These are phyloP conservation scores for Globisporangium acanthophoron DNA, from an alignment of 352 stramenopile species.

Conservation along the genomic window DNA sequence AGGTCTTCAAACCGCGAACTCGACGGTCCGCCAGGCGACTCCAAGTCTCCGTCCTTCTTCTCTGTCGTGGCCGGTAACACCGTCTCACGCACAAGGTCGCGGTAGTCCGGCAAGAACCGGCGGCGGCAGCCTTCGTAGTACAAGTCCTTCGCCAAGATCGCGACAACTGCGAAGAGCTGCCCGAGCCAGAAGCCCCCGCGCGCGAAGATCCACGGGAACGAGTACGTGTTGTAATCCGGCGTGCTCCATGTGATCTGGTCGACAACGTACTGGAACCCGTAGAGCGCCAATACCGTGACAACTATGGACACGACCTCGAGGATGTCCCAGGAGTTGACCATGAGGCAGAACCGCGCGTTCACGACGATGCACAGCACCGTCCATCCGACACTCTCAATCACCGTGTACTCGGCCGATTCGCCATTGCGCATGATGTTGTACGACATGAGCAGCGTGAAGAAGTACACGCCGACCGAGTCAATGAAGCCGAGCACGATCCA, in stretches of 20 bases:
- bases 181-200: conserved; percentile 66
- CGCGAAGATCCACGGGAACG: conserved; percentile 75
- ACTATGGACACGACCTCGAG: conserved; percentile 51
- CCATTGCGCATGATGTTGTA: conserved; percentile 64
- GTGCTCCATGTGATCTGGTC: conserved; percentile 54
- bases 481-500: conserved; percentile 76
- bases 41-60: neutral
- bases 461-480: conserved; percentile 73
- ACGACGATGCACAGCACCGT: conserved; percentile 76
- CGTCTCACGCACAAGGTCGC: conserved; percentile 70
- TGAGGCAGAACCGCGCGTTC: conserved; percentile 67
- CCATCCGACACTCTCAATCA: conserved; percentile 63
- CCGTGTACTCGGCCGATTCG: conserved; percentile 49
- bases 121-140: conserved; percentile 60
- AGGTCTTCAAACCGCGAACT: conserved; percentile 28
- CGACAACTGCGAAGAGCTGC: conserved; percentile 63
- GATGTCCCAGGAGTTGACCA: conserved; percentile 79
- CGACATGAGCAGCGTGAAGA: conserved; percentile 34
- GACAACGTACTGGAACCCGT: conserved; percentile 61
- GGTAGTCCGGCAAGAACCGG: conserved; percentile 61
- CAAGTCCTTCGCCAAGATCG: conserved; percentile 63
- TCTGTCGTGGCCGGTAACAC: conserved; percentile 14
- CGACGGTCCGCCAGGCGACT: neutral
- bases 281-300: conserved; percentile 51
- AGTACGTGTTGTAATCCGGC: conserved; percentile 62